Conservation (phyloP, 2,329 filamentous ascomycete genomes). For the Cladosporium phlei region DNA sequence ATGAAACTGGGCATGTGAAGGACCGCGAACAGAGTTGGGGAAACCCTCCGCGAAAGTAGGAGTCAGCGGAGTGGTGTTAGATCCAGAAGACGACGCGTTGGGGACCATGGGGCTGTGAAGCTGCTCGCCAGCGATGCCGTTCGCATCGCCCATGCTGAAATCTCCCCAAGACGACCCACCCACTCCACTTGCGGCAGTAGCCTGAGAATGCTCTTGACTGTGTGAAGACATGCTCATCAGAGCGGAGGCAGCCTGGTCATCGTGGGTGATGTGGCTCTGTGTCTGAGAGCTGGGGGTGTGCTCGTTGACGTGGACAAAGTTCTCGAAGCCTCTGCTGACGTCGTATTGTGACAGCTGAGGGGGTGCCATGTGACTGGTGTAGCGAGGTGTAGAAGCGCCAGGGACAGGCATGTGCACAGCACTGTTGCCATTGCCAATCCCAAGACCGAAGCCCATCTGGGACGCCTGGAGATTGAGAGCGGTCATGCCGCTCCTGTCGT, state of each 20-base stretch:
- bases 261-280: neutral
- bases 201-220: constrained; percentile 5
- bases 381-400: constrained; percentile 3
- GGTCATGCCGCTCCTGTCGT: constrained; percentile 1
- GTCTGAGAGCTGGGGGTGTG: neutral
- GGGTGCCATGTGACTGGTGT: constrained; percentile 8
- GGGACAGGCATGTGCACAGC: constrained; percentile 3
- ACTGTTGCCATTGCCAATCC: neutral
- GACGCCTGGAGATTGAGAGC: neutral
- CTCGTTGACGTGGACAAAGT: neutral
- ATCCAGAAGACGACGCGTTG: constrained; percentile 4
- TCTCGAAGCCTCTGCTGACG: constrained; percentile 7
- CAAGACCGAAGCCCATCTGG: constrained; percentile 3
- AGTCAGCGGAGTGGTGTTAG: constrained; percentile 1
- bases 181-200: neutral
- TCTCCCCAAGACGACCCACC: constrained; percentile 2
- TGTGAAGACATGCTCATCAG: constrained; percentile 11
- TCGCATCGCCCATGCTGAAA: constrained; percentile 3
- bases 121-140: neutral
- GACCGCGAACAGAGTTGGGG: neutral
- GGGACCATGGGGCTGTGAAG: neutral
- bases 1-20: constrained; percentile 2
- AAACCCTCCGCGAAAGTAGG: constrained; percentile 3
- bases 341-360: constrained; percentile 8
- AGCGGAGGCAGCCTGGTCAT: constrained; percentile 6